Evolutionary conservation across 1,139 yeast species (phyloP), one percentile per base, ranked within the genome.

Genomic region (Geotrichum phurueaensis): DNA sequence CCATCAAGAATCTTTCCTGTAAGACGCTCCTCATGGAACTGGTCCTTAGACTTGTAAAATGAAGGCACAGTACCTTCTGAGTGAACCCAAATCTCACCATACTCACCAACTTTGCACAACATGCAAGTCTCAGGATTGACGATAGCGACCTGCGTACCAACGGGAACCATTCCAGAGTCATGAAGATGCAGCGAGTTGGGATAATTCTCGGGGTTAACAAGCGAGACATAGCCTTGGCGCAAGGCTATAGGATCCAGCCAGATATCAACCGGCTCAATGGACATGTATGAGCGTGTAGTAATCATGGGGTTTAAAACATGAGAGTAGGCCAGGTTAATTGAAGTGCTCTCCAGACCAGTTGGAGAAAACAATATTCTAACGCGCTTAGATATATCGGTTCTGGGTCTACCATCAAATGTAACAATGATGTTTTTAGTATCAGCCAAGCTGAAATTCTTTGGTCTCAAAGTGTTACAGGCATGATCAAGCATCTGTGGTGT

Each of bases 11-110:
- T 80, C 58, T 77, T 79, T 22, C 89, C 89, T 49, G 73, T 71
- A 65, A 87, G 81, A 62, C 87, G 86, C 49, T 76, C 78, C 6
- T 76, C 70, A 36, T 77, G 76, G 61, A 79, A 75, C 33, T 72
- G 68, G 60, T 76, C 81, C 63, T 61, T 74, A 1, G 85, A 84
- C 63, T 82, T 81, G 56, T 85, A 83, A 70, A 86, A 86, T 3
- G 84, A 82, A 9, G 78, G 72, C 47, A 85, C 85, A 67, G 86
- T 90, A 0, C 94, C 96, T 66, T 91, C 96, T 0, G 96, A 87
- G 64, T 88, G 83, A 1, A 94, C 95, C 99, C 99, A 94, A 54
- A 94, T 91, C 75, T 94, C 99, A 49, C 99, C 99, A 72, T 85
- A 86, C 72, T 95, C 99, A n/a, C 98, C 98, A 62, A 86, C 87